These are phyloP conservation scores for Sarocladium oryzae DNA, from an alignment of 2,329 filamentous ascomycete genomes.

Conservation along the genomic window DNA sequence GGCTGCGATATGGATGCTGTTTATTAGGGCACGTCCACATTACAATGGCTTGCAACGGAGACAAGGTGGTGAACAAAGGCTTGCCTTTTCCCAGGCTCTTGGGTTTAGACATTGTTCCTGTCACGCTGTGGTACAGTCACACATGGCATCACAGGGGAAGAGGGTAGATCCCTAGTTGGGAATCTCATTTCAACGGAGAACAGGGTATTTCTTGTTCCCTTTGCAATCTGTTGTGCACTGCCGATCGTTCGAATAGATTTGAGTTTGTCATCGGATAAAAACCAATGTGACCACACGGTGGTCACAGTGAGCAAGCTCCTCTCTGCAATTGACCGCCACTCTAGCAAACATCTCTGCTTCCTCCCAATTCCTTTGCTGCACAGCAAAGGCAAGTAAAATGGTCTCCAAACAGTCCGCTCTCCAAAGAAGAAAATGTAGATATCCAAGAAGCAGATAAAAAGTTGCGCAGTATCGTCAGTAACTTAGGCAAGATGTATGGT, in stretches of 20 bases:
- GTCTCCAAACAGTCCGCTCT: not conserved
- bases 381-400: not conserved
- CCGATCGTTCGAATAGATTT: not conserved
- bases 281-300: not conserved
- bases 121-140: no score
- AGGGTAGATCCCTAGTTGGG: no score
- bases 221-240: not conserved
- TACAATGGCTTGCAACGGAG: no score
- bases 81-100: no score
- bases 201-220: not conserved
- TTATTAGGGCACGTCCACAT: no score
- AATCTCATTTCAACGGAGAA: not conserved
- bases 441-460: slow-evolving; percentile 2
- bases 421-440: slow-evolving; percentile 4
- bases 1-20: no score
- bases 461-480: not conserved
- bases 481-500: not conserved
- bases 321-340: no score
- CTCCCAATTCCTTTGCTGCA: not conserved
- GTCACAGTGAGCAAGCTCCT: not conserved
- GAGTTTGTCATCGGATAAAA: not conserved
- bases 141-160: no score
- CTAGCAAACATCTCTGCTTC: not conserved
- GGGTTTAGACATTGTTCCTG: no score
- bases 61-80: no score